phyloP scores from a whole-genome alignment of 108 stramenopile species.

The Parmales sp. region DNA sequence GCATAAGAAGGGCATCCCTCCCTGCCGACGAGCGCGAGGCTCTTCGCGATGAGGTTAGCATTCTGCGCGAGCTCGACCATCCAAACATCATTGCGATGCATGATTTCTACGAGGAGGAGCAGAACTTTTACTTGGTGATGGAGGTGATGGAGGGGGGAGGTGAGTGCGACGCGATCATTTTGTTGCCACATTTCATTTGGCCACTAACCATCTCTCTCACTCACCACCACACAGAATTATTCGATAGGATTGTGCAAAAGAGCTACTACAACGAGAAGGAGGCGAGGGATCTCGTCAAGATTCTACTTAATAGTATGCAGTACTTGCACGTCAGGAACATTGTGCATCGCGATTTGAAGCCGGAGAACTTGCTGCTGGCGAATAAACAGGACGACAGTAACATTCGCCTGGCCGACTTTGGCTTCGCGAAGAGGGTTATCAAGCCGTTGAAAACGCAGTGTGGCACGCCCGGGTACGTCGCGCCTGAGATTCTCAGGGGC shows the following conservation, averaged over 20 bases:
- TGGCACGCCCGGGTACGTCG: slow-evolving; percentile 90
- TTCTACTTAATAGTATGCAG: slow-evolving; percentile 69
- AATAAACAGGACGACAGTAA: slow-evolving; percentile 52
- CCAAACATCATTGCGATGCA: slow-evolving; percentile 69
- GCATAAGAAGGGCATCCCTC: slow-evolving; percentile 57
- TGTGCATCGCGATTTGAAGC: slow-evolving; percentile 82
- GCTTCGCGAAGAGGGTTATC: slow-evolving; percentile 71
- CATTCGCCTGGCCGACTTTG: slow-evolving; percentile 83
- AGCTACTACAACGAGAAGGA: slow-evolving; percentile 86
- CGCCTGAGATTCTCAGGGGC: slow-evolving; percentile 85
- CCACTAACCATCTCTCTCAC: too few species aligned
- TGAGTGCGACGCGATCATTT: too few species aligned
- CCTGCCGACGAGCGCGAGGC: slow-evolving; percentile 65
- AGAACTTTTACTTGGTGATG: slow-evolving; percentile 51
- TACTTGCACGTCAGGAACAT: slow-evolving; percentile 70
- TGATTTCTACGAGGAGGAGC: slow-evolving; percentile 56
- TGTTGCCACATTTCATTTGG: too few species aligned
- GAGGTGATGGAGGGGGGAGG: slow-evolving; percentile 67
- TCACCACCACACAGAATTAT: too few species aligned
- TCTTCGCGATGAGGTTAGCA: slow-evolving; percentile 67
- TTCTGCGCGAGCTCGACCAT: slow-evolving; percentile 55
- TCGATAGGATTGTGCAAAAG: slow-evolving; percentile 87
- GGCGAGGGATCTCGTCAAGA: slow-evolving; percentile 72
- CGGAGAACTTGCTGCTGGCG: slow-evolving; percentile 74
- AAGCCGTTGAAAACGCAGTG: slow-evolving; percentile 64